Percentiles rank a stretch among this genome's conserved stretches.
These are phyloP conservation scores for Nevesoporus exiguus DNA, from an alignment of 768 basidiomycete species.

Conservation along the genomic window DNA sequence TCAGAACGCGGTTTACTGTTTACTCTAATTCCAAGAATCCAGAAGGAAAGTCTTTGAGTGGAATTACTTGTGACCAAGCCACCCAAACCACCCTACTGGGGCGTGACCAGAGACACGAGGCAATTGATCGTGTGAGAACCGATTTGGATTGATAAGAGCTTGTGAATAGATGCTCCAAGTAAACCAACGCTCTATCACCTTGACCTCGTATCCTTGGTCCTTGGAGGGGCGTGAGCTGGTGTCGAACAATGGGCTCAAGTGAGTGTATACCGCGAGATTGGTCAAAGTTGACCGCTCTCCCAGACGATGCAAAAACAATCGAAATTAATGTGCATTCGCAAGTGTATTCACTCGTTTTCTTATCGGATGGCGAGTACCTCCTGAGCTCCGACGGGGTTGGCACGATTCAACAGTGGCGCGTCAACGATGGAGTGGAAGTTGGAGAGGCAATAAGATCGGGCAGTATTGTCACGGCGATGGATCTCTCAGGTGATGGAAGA, in stretches of 20 bases:
- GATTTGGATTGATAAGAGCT: background rate
- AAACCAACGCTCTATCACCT: background rate
- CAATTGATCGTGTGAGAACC: background rate
- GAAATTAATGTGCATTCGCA: background rate
- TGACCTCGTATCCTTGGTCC: background rate
- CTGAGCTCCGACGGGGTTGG: background rate
- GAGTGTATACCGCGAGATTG: background rate
- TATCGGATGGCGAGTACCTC: background rate
- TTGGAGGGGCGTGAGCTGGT: background rate
- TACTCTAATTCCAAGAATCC: too few species aligned
- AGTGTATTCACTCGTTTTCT: background rate
- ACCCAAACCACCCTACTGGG: too few species aligned
- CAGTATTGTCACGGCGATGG: background rate
- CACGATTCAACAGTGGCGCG: slow-evolving; percentile 2
- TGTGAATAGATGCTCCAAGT: background rate
- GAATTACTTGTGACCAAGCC: too few species aligned
- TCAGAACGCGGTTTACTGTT: too few species aligned
- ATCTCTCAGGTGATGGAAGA: background rate
- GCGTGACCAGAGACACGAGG: background rate
- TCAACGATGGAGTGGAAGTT: background rate
- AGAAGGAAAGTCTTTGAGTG: too few species aligned
- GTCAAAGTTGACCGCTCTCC: background rate
- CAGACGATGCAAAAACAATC: background rate
- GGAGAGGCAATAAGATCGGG: background rate
- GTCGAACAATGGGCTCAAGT: background rate